These are phyloP conservation scores for Dictyostelium brefeldianum DNA, from an alignment of 78 protist species.

Conservation along the genomic window DNA sequence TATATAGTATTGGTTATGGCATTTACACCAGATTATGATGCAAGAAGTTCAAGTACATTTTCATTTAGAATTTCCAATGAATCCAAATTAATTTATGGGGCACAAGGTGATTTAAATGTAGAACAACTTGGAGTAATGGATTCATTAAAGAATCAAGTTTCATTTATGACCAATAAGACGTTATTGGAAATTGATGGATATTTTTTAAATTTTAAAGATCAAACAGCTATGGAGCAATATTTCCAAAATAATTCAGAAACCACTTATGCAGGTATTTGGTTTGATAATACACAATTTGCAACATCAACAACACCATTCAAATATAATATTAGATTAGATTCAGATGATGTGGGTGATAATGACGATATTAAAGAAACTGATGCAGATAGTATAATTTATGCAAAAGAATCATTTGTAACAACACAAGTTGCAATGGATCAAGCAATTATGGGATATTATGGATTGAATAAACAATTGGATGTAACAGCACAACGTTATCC, in stretches of 20 bases:
- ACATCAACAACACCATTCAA: neutral
- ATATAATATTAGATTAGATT: slow-evolving; percentile 53
- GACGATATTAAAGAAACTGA: neutral
- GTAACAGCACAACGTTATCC: slow-evolving; percentile 12
- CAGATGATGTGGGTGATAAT: slow-evolving; percentile 23
- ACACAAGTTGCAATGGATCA: slow-evolving; percentile 35
- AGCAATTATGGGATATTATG: slow-evolving; percentile 3
- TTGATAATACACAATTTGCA: slow-evolving; percentile 5
- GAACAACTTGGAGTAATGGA: slow-evolving; percentile 29
- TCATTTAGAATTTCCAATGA: neutral
- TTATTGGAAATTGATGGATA: neutral
- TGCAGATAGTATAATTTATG: neutral
- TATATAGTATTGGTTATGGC: slow-evolving; percentile 32
- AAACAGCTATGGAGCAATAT: neutral
- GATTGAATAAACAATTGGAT: neutral
- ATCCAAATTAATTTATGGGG: slow-evolving; percentile 23
- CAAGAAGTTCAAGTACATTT: neutral
- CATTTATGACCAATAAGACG: neutral
- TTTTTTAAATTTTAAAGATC: neutral
- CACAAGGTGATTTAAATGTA: neutral
- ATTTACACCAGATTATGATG: slow-evolving; percentile 51
- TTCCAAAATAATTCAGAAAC: slow-evolving; percentile 33
- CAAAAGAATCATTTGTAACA: neutral
- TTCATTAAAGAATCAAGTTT: neutral
- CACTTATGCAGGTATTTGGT: slow-evolving; percentile 42